These are phyloP conservation scores for Piper longum DNA, from an alignment of 164 flowering plant species.

Conservation along the genomic window DNA sequence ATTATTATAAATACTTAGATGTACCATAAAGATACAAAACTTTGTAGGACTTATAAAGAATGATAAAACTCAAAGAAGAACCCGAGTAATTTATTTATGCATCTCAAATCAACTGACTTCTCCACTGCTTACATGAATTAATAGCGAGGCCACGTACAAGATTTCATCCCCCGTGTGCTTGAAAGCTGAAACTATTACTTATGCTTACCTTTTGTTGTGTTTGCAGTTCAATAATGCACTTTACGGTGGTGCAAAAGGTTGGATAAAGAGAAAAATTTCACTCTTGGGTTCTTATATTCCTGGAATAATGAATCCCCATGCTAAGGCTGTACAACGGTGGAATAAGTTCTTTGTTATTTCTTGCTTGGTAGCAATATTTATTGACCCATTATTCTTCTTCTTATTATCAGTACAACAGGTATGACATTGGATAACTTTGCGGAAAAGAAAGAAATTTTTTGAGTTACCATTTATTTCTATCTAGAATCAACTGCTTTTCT, in stretches of 20 bases:
- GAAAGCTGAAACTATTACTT: background rate
- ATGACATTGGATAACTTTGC: background rate
- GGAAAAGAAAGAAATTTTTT: background rate
- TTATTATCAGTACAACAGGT: constrained; percentile 44
- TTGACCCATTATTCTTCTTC: constrained; percentile 84
- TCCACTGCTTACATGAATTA: too few species aligned
- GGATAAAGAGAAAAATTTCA: constrained; percentile 44
- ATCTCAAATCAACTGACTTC: too few species aligned
- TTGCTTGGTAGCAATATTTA: constrained; percentile 69
- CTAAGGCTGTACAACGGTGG: constrained; percentile 67
- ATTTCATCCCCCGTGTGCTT: background rate
- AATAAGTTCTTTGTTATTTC: constrained; percentile 75
- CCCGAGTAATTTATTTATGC: background rate
- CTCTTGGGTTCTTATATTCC: constrained; percentile 28
- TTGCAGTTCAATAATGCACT: constrained; percentile 58
- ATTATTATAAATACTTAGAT: too few species aligned
- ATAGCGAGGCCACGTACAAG: background rate
- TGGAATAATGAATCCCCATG: constrained; percentile 82
- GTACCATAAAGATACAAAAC: too few species aligned
- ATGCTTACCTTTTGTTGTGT: background rate
- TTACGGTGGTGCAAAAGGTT: constrained; percentile 81
- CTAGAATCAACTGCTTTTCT: too few species aligned
- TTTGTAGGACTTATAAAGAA: too few species aligned
- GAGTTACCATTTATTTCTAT: too few species aligned
- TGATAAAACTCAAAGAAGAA: too few species aligned